Evolutionary conservation across 192 early-diverging fungal genomes (phyloP), one percentile per base, ranked within the genome.

Genomic region (Gonapodya sp.): DNA sequence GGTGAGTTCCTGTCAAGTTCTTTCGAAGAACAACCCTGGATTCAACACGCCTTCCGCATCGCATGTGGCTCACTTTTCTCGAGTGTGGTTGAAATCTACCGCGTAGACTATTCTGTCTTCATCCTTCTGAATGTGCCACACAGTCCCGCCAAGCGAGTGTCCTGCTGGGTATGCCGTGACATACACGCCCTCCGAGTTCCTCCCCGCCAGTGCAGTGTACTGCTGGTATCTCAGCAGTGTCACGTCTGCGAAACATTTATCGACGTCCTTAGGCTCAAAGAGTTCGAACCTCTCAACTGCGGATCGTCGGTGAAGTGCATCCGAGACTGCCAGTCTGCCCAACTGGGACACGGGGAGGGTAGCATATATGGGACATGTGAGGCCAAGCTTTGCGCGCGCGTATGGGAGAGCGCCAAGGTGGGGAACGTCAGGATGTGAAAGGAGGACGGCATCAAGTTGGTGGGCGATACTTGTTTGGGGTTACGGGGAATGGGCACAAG

Each of bases 71-170:
- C 93, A 95, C 92, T 88, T 86, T 84, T 99, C 97, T 80, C 93
- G 94, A 46, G 91, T 89, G 83, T 98, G 95, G 84, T 98, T 99
- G 83, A 93, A 98, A 84, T 99, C 96, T 36, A 98, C 94, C 0
- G 96, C 96, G 82, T 99, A 99, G 1, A 98, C 87, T 79, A 99
- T 94, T 2, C 93, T 91, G 82, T 99, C 96, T 18, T 94, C 93
- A 78, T 96, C 96, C 81, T 96, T 97, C 83, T 92, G 93, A 79
- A 99, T 95, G 77, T 94, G 96, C 97, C 97, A 99, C 72, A 99
- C 87, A 0, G 96, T 96, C 31, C 97, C 97, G 81, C 97, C 97
- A 34, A 99, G 88, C 0, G 97, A 92, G 82, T 98, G 96, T 2
- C 96, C 97, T 0, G 96, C 97, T 24, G 92, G 85, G 85, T 94